Base-by-base conservation (phyloP, 371 early-diverging fungal species). In the Lichtheimia ornata region DNA sequence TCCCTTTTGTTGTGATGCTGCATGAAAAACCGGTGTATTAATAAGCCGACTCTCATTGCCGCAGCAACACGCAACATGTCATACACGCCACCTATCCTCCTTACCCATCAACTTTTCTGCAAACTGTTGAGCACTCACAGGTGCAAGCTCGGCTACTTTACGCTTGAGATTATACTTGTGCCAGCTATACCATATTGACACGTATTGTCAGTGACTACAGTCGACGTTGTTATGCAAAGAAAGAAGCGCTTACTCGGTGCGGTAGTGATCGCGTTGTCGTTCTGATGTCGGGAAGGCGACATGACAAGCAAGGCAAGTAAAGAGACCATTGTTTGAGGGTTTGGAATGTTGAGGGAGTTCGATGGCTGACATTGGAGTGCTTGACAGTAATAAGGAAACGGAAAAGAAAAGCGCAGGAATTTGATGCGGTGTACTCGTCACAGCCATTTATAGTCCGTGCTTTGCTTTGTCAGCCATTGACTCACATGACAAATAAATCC, bases 131-230 rank as follows among this genome's bases (percentile, higher is more conserved):
- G 88, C 83, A 30, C 82, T 64, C 28, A 94, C 80, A 13, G 93
- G 88, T 5, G 90, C 84, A 5, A 94, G 72, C 13, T 85, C 86
- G 41, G 89, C 91, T 22, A 92, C 87, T 66, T 93, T 93, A 64
- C 94, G 83, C 71, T 94, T 93, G 61, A 95, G 80, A 70, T 95
- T 95, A 76, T 95, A 95, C 30, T 93, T 83, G 73, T 95, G 95
- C 93, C 93, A 94, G 44, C 79, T 77, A 58, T 17, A 49, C 13
- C 14, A 28, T 13, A 58, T 30, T 35, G 28, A 7, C 30, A 17
- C 44, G 13, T 15, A 4, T 40, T 6, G 12, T 40, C 2, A 18
- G 7, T 18, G 17, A 14, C 12, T n/a, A 22, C 17, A 24, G 22
- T 24, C 2, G 20, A 49, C 17, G 17, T 4, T 52, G 3, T 18